Conservation (phyloP, 306 rosid genomes). For the Castanospermum australe region DNA sequence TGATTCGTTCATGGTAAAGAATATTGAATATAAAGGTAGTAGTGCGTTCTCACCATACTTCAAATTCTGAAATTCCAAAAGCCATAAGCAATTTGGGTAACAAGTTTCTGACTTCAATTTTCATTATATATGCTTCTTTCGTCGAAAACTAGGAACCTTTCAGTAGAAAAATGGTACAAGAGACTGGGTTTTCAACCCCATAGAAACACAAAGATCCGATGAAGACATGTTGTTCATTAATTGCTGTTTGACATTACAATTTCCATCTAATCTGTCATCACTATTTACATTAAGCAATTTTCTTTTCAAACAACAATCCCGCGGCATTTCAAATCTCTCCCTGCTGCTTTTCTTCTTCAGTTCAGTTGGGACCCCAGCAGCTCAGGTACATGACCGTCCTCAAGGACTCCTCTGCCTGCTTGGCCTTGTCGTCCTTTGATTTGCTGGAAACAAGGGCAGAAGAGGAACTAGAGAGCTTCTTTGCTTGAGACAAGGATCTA, state of each 20-base stretch:
- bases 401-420: slow-evolving; percentile 64
- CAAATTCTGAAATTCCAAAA: background rate
- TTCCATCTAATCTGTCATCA: background rate
- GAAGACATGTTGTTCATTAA: background rate
- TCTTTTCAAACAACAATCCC: background rate
- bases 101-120: background rate
- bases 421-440: slow-evolving; percentile 42
- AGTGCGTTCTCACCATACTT: background rate
- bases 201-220: background rate
- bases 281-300: background rate
- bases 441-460: slow-evolving; percentile 18
- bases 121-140: background rate
- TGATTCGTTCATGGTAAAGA: background rate
- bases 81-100: background rate
- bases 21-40: background rate
- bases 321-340: background rate
- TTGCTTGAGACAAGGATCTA: slow-evolving; percentile 37
- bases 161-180: background rate
- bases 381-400: slow-evolving; percentile 72
- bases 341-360: background rate
- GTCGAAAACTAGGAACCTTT: background rate
- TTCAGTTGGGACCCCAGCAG: slow-evolving; percentile 51
- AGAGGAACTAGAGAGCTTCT: slow-evolving; percentile 38
- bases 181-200: background rate
- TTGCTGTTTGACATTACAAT: background rate